These are phyloP conservation scores for Colletotrichum lini DNA, from an alignment of 2,329 filamentous ascomycete species.

Conservation along the genomic window DNA sequence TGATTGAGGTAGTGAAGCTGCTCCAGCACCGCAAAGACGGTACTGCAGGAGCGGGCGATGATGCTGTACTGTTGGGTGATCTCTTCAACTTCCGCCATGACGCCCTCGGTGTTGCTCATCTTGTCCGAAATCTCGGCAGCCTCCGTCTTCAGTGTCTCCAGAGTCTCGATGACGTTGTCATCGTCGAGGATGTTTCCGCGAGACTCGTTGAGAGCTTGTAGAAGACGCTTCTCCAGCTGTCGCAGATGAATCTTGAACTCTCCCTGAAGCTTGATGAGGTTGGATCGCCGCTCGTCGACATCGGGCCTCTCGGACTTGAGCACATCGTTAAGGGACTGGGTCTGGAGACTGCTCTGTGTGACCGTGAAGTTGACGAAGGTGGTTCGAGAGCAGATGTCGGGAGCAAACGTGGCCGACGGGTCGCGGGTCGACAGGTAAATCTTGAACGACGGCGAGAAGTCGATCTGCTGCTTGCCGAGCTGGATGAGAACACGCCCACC, in stretches of 20 bases:
- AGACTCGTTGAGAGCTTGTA: conserved; percentile 97
- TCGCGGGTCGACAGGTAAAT: conserved; percentile 96
- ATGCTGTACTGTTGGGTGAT: conserved; percentile 96
- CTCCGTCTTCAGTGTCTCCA: conserved; percentile 98
- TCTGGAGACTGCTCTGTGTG: conserved; percentile 98
- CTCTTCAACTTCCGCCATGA: conserved; percentile 97
- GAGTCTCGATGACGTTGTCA: conserved; percentile 96
- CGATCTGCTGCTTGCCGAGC: conserved; percentile 98
- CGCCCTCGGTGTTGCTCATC: conserved; percentile 96
- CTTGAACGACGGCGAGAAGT: conserved; percentile 97
- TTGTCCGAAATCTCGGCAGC: conserved; percentile 96
- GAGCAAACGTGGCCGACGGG: conserved; percentile 94
- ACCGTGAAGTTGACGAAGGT: conserved; percentile 99
- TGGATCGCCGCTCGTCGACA: conserved; percentile 95
- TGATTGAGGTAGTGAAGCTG: conserved; percentile 98
- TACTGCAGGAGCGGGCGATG: conserved; percentile 94
- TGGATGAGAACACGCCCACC: conserved; percentile 98
- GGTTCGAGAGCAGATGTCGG: conserved; percentile 97
- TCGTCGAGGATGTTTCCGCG: conserved; percentile 98
- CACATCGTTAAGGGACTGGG: conserved; percentile 96
- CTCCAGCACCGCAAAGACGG: conserved; percentile 96
- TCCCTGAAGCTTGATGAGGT: conserved; percentile 98
- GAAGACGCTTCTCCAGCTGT: conserved; percentile 91
- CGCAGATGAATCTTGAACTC: conserved; percentile 99
- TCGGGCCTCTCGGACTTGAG: conserved; percentile 97